Evolutionary conservation across 1,284 basidiomycete species (phyloP), one percentile per base, ranked within the genome.

Genomic region (Trametes versicolor): DNA sequence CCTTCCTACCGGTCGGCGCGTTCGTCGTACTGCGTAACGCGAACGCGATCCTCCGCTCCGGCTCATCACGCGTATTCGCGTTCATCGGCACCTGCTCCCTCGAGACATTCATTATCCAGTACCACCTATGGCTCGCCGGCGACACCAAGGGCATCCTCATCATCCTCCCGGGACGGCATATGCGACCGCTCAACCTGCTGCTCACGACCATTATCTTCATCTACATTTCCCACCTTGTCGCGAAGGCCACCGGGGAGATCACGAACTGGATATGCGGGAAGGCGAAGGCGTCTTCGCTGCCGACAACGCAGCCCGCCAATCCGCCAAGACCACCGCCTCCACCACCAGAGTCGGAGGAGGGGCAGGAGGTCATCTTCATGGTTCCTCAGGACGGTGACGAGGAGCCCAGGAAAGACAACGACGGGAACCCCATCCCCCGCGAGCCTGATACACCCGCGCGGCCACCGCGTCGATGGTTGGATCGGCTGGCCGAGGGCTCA

Each of bases 81-180:
- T 95, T 93, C 76, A 85, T 96, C 62, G 95, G 95, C 48, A 87
- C 83, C 73, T 94, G 92, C 77, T 94, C 92, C 6, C 83, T 96
- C 51, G 94, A 96, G 77, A 91, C 93, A 0, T 96, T 95, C 76
- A 92, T 96, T 73, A 87, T 96, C 68, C 94, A 97, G 75, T 96
- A 91, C 78, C 95, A 97, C 77, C 82, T 95, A 57, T 96, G 94
- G 92, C 83, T 97, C 43, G 94, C 92, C 0, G 92, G 87, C 5
- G 95, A 97, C 74, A 95, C 93, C 21, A 94, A 94, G 75, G 93
- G 93, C 21, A 83, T 96, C 67, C 83, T 97, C 41, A 79, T 95
- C 58, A 85, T 96, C 56, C 79, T 96, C 50, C 94, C 94, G 0
- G 90, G 91, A 23, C 90, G 88, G 6, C 78, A 78, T 47, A 92